phyloP scores from a whole-genome alignment of 1,284 basidiomycete species.

The Termitomyces sp. region DNA sequence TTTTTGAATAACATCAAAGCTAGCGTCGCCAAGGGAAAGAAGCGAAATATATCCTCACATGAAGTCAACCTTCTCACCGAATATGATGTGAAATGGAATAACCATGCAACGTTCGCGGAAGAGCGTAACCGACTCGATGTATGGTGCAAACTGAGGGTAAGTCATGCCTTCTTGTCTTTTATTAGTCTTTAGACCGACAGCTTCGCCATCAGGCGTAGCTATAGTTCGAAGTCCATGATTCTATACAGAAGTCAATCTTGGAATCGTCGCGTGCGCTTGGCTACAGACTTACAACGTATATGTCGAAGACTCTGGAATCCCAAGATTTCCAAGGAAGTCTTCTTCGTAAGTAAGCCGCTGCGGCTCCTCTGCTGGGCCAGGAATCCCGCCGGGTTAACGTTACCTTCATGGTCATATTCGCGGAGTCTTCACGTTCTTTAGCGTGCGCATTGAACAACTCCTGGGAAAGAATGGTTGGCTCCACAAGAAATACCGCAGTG shows the following conservation, averaged over 20 bases:
- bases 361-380: slow-evolving; percentile 33
- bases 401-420: slow-evolving; percentile 32
- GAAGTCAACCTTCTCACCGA: slow-evolving; percentile 33
- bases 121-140: slow-evolving; percentile 34
- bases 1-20: slow-evolving; percentile 13
- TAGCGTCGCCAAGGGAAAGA: slow-evolving; percentile 3
- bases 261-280: background rate
- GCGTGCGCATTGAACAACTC: slow-evolving; percentile 31
- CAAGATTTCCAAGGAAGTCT: slow-evolving; percentile 39
- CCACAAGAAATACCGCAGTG: slow-evolving; percentile 35
- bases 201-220: slow-evolving; percentile 22
- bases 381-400: slow-evolving; percentile 33
- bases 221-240: slow-evolving; percentile 27
- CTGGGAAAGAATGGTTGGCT: slow-evolving; percentile 35
- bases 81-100: slow-evolving; percentile 39
- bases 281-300: slow-evolving; percentile 29
- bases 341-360: slow-evolving; percentile 33
- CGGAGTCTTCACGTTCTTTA: slow-evolving; percentile 31
- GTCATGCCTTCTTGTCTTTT: slow-evolving; percentile 37
- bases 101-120: slow-evolving; percentile 28
- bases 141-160: slow-evolving; percentile 37
- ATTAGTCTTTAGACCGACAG: slow-evolving; percentile 37
- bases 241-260: slow-evolving; percentile 16
- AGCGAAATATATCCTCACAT: slow-evolving; percentile 27
- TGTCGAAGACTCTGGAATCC: slow-evolving; percentile 32